Conservation (phyloP, 2,329 filamentous ascomycete genomes). For the Monilinia vaccinii-corymbosi region DNA sequence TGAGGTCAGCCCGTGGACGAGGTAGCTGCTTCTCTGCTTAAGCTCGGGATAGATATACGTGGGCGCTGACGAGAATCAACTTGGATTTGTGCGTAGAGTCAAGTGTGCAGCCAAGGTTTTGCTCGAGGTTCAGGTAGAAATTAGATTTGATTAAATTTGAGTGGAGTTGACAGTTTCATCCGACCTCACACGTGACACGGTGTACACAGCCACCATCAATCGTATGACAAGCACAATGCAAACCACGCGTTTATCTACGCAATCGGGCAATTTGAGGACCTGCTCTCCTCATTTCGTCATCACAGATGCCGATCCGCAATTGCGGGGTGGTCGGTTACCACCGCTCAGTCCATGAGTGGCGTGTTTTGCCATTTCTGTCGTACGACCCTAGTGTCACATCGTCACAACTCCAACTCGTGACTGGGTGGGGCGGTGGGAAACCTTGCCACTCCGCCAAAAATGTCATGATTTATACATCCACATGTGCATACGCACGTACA, state of each 20-base stretch:
- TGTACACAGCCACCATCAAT: not conserved
- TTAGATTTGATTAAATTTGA: too few relatives aligned
- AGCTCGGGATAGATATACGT: not conserved
- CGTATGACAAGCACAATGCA: not conserved
- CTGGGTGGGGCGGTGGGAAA: not conserved
- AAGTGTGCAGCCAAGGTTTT: too few relatives aligned
- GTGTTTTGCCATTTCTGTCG: conserved; percentile 8
- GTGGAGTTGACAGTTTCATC: too few relatives aligned
- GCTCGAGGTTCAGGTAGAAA: too few relatives aligned
- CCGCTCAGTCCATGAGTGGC: not conserved
- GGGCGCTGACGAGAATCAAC: too few relatives aligned
- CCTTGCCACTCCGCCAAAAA: not conserved
- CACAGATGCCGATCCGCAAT: not conserved
- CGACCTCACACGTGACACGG: not conserved
- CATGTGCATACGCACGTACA: too few relatives aligned
- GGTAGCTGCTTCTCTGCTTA: not conserved
- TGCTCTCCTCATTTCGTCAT: not conserved
- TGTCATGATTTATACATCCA: not conserved
- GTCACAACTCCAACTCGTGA: too few relatives aligned
- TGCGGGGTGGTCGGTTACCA: not conserved
- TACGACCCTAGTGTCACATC: not conserved
- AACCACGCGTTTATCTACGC: not conserved
- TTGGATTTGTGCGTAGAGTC: too few relatives aligned
- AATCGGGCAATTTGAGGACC: not conserved
- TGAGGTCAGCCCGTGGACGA: not conserved